Percentiles rank a stretch among this genome's conserved stretches.
Evolutionary conservation across 2,329 filamentous ascomycete genomes (phyloP).

Genomic region (Verticillium nubilum): DNA sequence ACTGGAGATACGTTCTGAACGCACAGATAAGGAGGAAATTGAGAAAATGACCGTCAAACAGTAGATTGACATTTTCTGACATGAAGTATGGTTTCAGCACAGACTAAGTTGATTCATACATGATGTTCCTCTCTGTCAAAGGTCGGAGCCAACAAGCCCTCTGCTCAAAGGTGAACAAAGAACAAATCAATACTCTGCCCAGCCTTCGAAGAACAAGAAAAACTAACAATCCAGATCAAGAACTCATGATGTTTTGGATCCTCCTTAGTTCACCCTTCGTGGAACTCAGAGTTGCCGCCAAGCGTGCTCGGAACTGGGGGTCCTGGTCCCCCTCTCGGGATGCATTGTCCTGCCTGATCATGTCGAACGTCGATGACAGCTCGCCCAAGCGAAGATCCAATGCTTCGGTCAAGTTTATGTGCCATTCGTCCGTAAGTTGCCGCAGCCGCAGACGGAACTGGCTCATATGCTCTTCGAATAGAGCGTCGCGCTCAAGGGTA

Average conservation of each 20-base stretch:
- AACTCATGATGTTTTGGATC: background rate
- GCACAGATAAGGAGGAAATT: too few species aligned
- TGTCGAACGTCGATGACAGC: conserved; percentile 24
- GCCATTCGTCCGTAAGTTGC: conserved; percentile 12
- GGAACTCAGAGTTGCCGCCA: background rate
- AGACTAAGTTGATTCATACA: too few species aligned
- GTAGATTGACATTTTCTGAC: too few species aligned
- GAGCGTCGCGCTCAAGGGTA: conserved; percentile 14
- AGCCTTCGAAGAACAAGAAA: too few species aligned
- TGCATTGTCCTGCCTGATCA: conserved; percentile 30
- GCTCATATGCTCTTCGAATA: conserved; percentile 25
- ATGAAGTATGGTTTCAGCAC: too few species aligned
- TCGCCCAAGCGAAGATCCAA: conserved; percentile 17
- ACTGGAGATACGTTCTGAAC: too few species aligned
- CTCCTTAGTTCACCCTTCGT: background rate
- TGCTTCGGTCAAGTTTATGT: conserved; percentile 13
- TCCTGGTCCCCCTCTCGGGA: conserved; percentile 29
- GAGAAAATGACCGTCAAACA: too few species aligned
- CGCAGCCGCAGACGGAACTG: conserved; percentile 18
- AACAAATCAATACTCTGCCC: too few species aligned
- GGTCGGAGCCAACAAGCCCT: too few species aligned
- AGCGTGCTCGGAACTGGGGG: conserved; percentile 23
- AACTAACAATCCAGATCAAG: background rate
- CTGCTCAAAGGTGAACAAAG: too few species aligned
- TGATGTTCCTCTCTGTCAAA: too few species aligned